A percentile compares a stretch with the other conserved stretches of the same genome.
Conservation (phyloP, 345 rosid genomes). For the Hevea brasiliensis region DNA sequence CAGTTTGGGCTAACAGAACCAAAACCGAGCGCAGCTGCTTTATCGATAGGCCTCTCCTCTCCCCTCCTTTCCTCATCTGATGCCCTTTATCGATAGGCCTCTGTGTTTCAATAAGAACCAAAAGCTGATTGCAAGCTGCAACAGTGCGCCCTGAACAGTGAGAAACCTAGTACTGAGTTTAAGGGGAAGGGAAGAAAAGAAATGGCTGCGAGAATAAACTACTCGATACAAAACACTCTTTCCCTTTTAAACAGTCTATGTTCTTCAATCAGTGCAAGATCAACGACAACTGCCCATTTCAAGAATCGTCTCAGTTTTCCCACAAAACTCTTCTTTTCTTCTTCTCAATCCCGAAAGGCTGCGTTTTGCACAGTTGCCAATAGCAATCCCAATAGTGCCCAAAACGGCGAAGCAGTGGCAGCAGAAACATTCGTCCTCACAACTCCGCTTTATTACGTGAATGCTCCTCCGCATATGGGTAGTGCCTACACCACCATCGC, state of each 20-base stretch:
- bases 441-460: slow-evolving; percentile 95
- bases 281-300: slow-evolving; percentile 37
- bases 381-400: slow-evolving; percentile 13
- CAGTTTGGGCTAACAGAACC: too few relatives aligned
- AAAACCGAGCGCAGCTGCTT: too few relatives aligned
- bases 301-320: slow-evolving; percentile 42
- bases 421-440: slow-evolving; percentile 69
- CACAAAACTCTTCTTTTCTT: slow-evolving; percentile 35
- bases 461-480: slow-evolving; percentile 99
- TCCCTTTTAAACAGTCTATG: slow-evolving; percentile 44
- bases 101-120: too few relatives aligned
- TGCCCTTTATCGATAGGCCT: too few relatives aligned
- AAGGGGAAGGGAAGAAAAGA: slow-evolving; percentile 8
- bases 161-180: too few relatives aligned
- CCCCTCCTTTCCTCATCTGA: too few relatives aligned
- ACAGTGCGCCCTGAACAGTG: too few relatives aligned
- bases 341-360: slow-evolving; percentile 38
- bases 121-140: not conserved
- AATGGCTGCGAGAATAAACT: slow-evolving; percentile 73
- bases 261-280: slow-evolving; percentile 31
- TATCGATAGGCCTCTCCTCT: too few relatives aligned
- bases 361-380: slow-evolving; percentile 39
- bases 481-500: slow-evolving; percentile 98
- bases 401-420: slow-evolving; percentile 20
- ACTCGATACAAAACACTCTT: slow-evolving; percentile 14